Base-by-base conservation (phyloP, 2,329 filamentous ascomycete genomes). In the Colletotrichum tabaci region DNA sequence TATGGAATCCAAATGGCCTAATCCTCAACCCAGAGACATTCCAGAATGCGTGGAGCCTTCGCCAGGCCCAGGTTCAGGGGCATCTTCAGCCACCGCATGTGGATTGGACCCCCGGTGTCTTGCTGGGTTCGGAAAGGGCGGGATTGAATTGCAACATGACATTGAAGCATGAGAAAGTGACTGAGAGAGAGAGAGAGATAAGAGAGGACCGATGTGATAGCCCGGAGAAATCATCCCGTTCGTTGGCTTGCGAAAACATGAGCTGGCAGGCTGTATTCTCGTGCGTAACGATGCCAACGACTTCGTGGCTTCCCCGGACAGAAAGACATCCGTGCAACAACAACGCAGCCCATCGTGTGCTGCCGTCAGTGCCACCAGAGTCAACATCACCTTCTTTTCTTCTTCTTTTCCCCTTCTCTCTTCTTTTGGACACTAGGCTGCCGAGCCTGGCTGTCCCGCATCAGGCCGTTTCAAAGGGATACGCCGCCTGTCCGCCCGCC, bases 121-220 rank as follows among this genome's bases (percentile, higher is more conserved):
- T 63, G 65, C 68, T 71, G 58, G 68, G 64, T 71, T 67, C 68
- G 68, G 68, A 68, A 68, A 68, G 52, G 64, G 64, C 58, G 65
- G 64, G 65, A 68, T 47, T 26, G 65, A 16, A 52, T 23, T 46
- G 44, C 30, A 46, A 35, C 26, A 26, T 4, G 21, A 62, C 56
- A 62, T 57, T 26, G 64, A n/a, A 62, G 44, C n/a, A 61, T n/a
- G 26, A 30, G n/a, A 66, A 55, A 16, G 30, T 30, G 26, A 26
- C 26, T 5, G 47, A 38, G 35, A 16, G 7, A 53, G 50, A 53
- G 15, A 30, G 49, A 30, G 15, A 50, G n/a, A 50, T 12, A 16
- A 13, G 8, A 8, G 9, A 13, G 26, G 18, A 30, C 49, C 16
- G 23, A 26, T 8, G 6, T 16, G 16, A 30, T 15, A 52, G 23